Evolutionary conservation across 768 basidiomycete species (phyloP).

Genomic region (Kwoniella europaea): DNA sequence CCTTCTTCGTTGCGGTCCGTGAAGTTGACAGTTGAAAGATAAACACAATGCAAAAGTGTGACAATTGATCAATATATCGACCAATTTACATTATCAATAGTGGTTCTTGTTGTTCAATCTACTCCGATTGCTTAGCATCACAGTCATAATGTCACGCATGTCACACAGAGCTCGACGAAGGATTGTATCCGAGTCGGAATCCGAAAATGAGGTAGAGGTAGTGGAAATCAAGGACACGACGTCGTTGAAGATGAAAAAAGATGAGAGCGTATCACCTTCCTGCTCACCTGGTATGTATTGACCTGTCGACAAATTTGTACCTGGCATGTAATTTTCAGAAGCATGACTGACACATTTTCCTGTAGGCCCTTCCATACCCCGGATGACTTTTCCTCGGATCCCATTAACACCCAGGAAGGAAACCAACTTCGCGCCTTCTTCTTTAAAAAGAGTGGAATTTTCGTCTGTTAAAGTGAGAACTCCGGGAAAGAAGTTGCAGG

Average conservation of each 20-base stretch:
- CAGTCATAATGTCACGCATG: not conserved
- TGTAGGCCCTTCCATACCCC: constrained; percentile 9
- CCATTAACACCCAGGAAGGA: constrained; percentile 8
- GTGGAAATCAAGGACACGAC: not conserved
- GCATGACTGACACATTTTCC: too few relatives aligned
- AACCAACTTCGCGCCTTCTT: constrained; percentile 8
- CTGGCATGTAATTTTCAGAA: too few relatives aligned
- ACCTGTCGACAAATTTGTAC: too few relatives aligned
- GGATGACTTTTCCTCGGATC: not conserved
- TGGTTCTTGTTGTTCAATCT: too few relatives aligned
- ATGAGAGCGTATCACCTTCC: not conserved
- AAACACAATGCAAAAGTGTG: not conserved
- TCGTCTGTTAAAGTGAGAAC: not conserved
- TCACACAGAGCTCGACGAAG: not conserved
- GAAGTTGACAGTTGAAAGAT: not conserved
- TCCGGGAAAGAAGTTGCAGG: constrained; percentile 6
- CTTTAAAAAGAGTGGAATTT: constrained; percentile 13
- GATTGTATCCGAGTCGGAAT: constrained; percentile 1
- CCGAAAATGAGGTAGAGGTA: not conserved
- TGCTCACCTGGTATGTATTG: not conserved
- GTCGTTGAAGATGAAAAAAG: not conserved
- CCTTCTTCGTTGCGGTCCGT: not conserved
- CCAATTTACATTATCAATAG: not conserved
- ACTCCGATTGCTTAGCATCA: too few relatives aligned
- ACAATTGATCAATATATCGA: not conserved